These are phyloP conservation scores for Waltergamsia citrina DNA, from an alignment of 2,329 filamentous ascomycete genomes.

Conservation along the genomic window DNA sequence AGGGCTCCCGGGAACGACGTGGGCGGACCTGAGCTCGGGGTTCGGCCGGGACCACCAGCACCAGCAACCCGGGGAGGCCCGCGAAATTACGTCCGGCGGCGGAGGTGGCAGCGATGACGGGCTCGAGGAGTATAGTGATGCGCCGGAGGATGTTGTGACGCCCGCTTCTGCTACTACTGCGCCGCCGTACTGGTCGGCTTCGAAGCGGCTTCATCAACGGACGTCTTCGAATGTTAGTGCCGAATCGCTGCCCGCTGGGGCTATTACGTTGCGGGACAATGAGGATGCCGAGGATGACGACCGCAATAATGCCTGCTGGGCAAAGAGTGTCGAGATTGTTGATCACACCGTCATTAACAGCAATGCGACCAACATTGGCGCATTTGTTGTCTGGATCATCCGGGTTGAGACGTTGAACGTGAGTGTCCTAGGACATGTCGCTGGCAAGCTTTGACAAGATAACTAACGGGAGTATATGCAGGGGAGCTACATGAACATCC, in stretches of 20 bases:
- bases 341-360: conserved; percentile 49
- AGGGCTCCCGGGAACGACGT: no score
- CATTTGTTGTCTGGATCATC: conserved; percentile 94
- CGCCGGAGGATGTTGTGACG: no score
- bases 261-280: conserved; percentile 55
- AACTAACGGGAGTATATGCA: conserved; percentile 22
- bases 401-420: conserved; percentile 78
- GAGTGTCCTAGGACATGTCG: conserved; percentile 21
- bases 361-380: conserved; percentile 54
- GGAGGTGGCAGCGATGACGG: no score
- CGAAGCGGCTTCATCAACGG: conserved; percentile 21
- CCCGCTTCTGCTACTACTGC: conserved; percentile 14
- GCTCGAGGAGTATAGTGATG: no score
- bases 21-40: no score
- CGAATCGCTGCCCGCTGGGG: conserved; percentile 38
- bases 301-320: conserved; percentile 53
- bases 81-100: no score
- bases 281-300: conserved; percentile 41
- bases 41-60: no score
- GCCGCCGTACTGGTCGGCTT: conserved; percentile 34
- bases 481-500: conserved; percentile 52
- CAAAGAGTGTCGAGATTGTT: conserved; percentile 50
- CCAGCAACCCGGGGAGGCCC: no score
- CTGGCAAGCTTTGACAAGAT: not conserved
- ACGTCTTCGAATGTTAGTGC: conserved; percentile 33